phyloP scores from a whole-genome alignment of 768 basidiomycete genomes.

The Leccinellum luteum region DNA sequence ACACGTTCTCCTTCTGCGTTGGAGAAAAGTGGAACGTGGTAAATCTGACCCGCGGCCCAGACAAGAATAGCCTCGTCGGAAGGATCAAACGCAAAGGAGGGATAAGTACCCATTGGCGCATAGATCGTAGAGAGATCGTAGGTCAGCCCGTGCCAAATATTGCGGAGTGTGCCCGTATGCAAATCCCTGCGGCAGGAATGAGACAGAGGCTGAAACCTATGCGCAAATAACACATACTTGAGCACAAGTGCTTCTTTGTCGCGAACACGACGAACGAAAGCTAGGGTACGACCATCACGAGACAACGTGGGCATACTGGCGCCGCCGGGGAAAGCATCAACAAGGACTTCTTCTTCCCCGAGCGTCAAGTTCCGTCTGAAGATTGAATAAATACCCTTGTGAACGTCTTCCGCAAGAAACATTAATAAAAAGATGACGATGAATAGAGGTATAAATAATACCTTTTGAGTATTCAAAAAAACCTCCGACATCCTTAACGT shows the following conservation, averaged over 20 bases:
- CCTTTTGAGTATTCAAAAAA: conserved; percentile 66
- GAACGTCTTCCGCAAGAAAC: conserved; percentile 48
- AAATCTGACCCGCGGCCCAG: conserved; percentile 74
- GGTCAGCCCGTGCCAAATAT: conserved; percentile 66
- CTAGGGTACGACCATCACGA: conserved; percentile 63
- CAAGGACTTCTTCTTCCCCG: conserved; percentile 48
- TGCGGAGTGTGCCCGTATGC: conserved; percentile 57
- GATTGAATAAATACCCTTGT: conserved; percentile 69
- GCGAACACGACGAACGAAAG: conserved; percentile 70
- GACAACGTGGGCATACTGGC: conserved; percentile 72
- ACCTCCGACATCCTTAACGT: conserved; percentile 48
- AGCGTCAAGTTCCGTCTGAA: conserved; percentile 65
- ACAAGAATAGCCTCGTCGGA: conserved; percentile 47
- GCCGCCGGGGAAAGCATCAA: conserved; percentile 61
- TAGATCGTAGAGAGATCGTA: conserved; percentile 64
- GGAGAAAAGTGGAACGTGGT: conserved; percentile 49
- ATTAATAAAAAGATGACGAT: neutral
- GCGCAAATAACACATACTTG: conserved; percentile 44
- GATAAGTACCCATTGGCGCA: conserved; percentile 80
- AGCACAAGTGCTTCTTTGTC: conserved; percentile 73
- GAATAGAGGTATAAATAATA: conserved; percentile 16
- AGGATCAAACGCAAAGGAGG: conserved; percentile 60
- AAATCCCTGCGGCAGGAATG: conserved; percentile 49
- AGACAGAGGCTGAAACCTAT: neutral
- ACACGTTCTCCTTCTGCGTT: conserved; percentile 48